These are phyloP conservation scores for Diutina rugosa DNA, from an alignment of 1,139 yeast species.

Conservation along the genomic window DNA sequence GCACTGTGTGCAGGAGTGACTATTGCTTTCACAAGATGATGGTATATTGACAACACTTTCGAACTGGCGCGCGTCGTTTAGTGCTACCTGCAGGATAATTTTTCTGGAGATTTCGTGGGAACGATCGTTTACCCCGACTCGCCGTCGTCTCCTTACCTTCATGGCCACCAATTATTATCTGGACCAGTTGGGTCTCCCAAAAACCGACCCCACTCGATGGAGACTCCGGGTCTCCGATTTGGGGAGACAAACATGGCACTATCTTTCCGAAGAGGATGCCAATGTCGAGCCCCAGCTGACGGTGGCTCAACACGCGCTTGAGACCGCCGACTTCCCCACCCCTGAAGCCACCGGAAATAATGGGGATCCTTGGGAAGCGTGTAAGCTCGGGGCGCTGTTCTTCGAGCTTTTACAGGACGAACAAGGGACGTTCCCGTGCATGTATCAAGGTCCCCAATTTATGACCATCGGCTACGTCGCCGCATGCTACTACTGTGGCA, in stretches of 20 bases:
- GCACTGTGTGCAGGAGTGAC: not conserved
- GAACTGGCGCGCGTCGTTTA: not conserved
- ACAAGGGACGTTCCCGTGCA: slow-evolving; percentile 80
- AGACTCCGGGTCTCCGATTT: slow-evolving; percentile 53
- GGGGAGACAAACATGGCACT: slow-evolving; percentile 81
- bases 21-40: too few relatives aligned
- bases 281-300: slow-evolving; percentile 28
- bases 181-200: slow-evolving; percentile 46
- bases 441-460: slow-evolving; percentile 96
- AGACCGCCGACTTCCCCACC: slow-evolving; percentile 22
- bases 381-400: slow-evolving; percentile 65
- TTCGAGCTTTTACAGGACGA: slow-evolving; percentile 58
- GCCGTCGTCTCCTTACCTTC: not conserved
- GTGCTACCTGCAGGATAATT: not conserved
- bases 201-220: slow-evolving; percentile 68
- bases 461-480: slow-evolving; percentile 84
- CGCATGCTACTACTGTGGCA: slow-evolving; percentile 57
- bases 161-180: slow-evolving; percentile 28
- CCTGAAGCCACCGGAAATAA: slow-evolving; percentile 20
- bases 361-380: slow-evolving; percentile 45
- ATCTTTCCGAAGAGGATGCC: slow-evolving; percentile 29
- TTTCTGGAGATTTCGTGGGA: not conserved
- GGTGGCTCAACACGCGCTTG: not conserved
- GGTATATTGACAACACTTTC: not conserved
- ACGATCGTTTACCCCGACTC: not conserved